phyloP scores from a whole-genome alignment of 306 rosid species.

The Fragaria iinumae region DNA sequence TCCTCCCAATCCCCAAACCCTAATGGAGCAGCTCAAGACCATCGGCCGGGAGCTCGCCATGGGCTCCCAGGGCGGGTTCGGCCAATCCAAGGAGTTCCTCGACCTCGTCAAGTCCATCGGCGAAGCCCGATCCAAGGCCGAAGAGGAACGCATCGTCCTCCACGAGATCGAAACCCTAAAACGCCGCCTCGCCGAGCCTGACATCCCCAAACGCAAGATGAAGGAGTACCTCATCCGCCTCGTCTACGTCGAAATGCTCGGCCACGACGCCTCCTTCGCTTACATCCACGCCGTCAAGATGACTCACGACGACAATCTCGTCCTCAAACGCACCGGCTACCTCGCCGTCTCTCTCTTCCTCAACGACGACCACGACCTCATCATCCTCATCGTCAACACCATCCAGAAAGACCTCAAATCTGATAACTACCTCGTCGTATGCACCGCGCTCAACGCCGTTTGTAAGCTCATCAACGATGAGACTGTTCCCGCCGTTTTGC shows the following conservation, averaged over 20 bases:
- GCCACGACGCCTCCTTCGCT: slow-evolving; percentile 87
- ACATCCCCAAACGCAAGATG: slow-evolving; percentile 92
- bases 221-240: slow-evolving; percentile 90
- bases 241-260: slow-evolving; percentile 91
- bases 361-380: slow-evolving; percentile 77
- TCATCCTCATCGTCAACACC: slow-evolving; percentile 89
- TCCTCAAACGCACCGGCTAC: slow-evolving; percentile 85
- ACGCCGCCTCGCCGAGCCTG: slow-evolving; percentile 75
- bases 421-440: slow-evolving; percentile 78
- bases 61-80: slow-evolving; percentile 99
- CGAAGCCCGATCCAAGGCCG: slow-evolving; percentile 95
- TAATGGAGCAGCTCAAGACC: slow-evolving; percentile 87
- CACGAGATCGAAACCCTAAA: slow-evolving; percentile 92
- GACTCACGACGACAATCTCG: slow-evolving; percentile 79
- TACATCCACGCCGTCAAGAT: slow-evolving; percentile 97
- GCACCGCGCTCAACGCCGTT: slow-evolving; percentile 84
- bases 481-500: slow-evolving; percentile 89
- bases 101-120: slow-evolving; percentile 95
- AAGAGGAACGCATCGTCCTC: slow-evolving; percentile 87
- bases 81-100: slow-evolving; percentile 86
- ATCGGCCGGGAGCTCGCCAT: slow-evolving; percentile 93
- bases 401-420: slow-evolving; percentile 89
- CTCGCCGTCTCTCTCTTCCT: slow-evolving; percentile 91
- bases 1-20: slow-evolving; percentile 15
- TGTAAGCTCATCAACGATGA: slow-evolving; percentile 86